Evolutionary conservation across 441 rosid genomes (phyloP).

Genomic region (Erodium moschatum): DNA sequence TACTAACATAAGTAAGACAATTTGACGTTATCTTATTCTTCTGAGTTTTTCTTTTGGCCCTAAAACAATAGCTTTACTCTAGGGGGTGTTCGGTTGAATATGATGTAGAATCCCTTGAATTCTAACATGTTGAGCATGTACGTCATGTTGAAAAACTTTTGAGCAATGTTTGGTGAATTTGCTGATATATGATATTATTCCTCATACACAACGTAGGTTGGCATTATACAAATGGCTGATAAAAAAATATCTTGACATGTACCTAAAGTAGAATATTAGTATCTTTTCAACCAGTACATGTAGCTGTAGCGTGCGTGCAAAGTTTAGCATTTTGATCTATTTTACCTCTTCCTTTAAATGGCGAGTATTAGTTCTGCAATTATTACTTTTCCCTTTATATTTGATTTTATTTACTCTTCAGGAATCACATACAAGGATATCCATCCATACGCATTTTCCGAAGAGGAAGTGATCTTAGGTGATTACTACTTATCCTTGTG

Average conservation of each 20-base stretch:
- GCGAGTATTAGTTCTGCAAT: not conserved
- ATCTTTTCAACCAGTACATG: not conserved
- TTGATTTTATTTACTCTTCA: constrained; percentile 27
- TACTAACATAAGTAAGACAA: no score
- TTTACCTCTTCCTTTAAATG: not conserved
- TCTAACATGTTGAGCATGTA: no score
- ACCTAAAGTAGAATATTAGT: not conserved
- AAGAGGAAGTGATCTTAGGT: constrained; percentile 86
- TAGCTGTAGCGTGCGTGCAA: not conserved
- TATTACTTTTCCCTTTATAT: constrained; percentile 8
- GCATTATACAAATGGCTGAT: no score
- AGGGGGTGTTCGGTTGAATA: no score
- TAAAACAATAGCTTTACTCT: no score
- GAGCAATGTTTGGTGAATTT: no score
- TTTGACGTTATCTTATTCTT: no score
- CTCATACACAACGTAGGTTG: no score
- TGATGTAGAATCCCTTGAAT: no score
- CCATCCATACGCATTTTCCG: constrained; percentile 97
- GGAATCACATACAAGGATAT: constrained; percentile 94
- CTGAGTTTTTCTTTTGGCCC: no score
- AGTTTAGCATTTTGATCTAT: not conserved
- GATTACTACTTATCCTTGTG: constrained; percentile 19
- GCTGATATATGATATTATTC: no score
- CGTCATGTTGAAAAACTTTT: no score
- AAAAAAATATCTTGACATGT: not conserved